Conservation (phyloP, 2,329 filamentous ascomycete species). For the Lachnellula suecica region DNA sequence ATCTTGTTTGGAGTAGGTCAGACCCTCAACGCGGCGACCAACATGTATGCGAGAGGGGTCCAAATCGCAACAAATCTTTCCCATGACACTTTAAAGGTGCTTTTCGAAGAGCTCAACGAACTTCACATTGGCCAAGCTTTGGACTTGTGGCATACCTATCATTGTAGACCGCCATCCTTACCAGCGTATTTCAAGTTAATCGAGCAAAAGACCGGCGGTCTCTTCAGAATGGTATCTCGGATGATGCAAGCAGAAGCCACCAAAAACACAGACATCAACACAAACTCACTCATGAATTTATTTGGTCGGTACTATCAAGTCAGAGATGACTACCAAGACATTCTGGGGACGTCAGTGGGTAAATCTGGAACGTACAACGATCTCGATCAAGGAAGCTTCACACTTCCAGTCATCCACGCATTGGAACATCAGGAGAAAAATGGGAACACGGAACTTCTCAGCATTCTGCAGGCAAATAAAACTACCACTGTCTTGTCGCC, state of each 20-base stretch:
- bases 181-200: conserved; percentile 4
- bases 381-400: conserved; percentile 10
- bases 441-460: background rate
- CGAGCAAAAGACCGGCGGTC: conserved; percentile 8
- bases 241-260: conserved; percentile 7
- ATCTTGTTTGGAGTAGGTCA: background rate
- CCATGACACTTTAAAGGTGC: background rate
- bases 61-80: background rate
- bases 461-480: conserved; percentile 2
- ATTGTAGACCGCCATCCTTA: background rate
- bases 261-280: background rate
- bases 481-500: background rate
- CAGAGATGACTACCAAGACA: conserved; percentile 8
- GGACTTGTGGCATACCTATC: conserved; percentile 7
- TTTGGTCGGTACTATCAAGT: conserved; percentile 11
- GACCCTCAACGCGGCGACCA: background rate
- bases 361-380: conserved; percentile 2
- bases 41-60: background rate
- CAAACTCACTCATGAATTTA: background rate
- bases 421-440: background rate
- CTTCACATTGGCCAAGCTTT: conserved; percentile 7
- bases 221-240: conserved; percentile 1
- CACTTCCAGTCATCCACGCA: conserved; percentile 4
- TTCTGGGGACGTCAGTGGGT: background rate
- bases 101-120: conserved; percentile 3